Evolutionary conservation across 164 flowering plant genomes (phyloP).

Genomic region (Aristolochia californica): DNA sequence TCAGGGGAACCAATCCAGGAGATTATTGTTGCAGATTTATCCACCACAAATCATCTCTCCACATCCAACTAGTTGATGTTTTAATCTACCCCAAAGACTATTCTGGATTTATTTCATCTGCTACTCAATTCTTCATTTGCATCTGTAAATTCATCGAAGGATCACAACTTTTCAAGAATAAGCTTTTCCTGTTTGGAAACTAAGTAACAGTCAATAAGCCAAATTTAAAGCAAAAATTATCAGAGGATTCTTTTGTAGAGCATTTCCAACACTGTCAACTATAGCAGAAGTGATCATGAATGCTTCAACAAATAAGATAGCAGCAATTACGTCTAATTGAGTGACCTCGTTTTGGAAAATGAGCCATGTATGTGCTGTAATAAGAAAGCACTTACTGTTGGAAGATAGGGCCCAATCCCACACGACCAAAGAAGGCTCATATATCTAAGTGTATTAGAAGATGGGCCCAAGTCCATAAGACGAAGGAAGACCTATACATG

Average conservation of each 20-base stretch:
- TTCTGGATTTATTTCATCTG: slow-evolving; percentile 1
- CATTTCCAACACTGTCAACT: slow-evolving; percentile 83
- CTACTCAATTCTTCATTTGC: slow-evolving; percentile 11
- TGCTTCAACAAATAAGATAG: slow-evolving; percentile 88
- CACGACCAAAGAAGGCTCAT: too few relatives aligned
- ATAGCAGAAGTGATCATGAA: slow-evolving; percentile 97
- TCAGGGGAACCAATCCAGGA: too few relatives aligned
- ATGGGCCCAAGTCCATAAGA: too few relatives aligned
- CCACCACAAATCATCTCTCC: too few relatives aligned
- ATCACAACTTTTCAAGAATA: slow-evolving; percentile 57
- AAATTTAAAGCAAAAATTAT: too few relatives aligned
- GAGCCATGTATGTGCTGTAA: slow-evolving; percentile 89
- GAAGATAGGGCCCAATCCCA: too few relatives aligned
- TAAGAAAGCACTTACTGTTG: background rate
- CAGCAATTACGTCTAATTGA: slow-evolving; percentile 74
- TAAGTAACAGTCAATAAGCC: slow-evolving; percentile 31
- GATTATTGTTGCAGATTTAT: too few relatives aligned
- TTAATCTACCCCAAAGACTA: too few relatives aligned
- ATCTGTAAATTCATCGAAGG: slow-evolving; percentile 30
- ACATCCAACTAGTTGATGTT: too few relatives aligned
- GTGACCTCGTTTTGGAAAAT: slow-evolving; percentile 95
- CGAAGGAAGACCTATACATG: too few relatives aligned
- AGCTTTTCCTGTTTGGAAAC: slow-evolving; percentile 77
- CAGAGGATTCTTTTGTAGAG: slow-evolving; percentile 31
- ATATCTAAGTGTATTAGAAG: too few relatives aligned